Percentiles rank a stretch among this genome's conserved stretches.
These are phyloP conservation scores for Eucalyptus regnans DNA, from an alignment of 345 rosid genomes.

Conservation along the genomic window DNA sequence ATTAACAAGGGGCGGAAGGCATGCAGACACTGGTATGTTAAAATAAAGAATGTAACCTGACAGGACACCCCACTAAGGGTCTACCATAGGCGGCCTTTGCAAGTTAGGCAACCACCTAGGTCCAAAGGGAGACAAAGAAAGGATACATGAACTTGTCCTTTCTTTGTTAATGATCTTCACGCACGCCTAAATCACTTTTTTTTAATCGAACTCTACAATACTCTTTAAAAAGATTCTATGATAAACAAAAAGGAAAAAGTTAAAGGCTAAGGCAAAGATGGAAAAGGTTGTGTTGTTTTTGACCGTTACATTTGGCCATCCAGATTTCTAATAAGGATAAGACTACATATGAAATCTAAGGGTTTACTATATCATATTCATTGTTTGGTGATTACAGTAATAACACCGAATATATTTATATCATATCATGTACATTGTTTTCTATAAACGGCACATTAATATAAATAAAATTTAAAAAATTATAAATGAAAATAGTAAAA, in stretches of 20 bases:
- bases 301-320: no score
- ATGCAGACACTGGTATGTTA: accelerated
- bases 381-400: no score
- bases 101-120: neutral
- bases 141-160: neutral
- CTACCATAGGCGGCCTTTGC: neutral
- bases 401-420: no score
- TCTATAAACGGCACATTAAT: no score
- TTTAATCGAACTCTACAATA: neutral
- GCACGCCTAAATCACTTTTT: neutral
- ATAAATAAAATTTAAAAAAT: no score
- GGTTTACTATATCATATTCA: no score
- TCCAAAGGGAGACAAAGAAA: neutral
- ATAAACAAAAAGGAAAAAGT: neutral
- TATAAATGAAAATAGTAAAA: no score
- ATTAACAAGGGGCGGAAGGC: neutral
- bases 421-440: no score
- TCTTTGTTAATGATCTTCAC: neutral
- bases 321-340: accelerated
- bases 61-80: accelerated
- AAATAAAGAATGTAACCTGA: accelerated
- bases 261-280: neutral
- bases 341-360: no score
- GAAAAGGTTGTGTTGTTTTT: neutral
- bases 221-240: neutral